Evolutionary conservation across 73 alveolate species (phyloP).

Genomic region (Blepharisma stoltei): DNA sequence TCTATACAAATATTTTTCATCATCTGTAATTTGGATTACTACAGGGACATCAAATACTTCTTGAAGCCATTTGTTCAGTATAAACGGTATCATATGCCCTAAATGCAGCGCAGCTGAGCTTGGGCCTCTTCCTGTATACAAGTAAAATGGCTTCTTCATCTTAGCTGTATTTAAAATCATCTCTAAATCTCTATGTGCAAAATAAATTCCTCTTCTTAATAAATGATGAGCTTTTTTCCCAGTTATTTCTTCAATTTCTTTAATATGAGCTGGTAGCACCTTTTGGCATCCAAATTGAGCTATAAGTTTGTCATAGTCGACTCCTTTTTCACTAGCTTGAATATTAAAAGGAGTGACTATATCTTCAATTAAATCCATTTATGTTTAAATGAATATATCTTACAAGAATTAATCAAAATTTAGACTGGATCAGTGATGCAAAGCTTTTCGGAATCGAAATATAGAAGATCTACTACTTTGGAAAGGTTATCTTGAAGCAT

Average conservation of each 20-base stretch:
- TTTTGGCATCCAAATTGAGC: conserved; percentile 76
- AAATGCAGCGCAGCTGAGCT: conserved; percentile 95
- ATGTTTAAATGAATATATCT: too few relatives aligned
- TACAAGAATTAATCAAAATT: too few relatives aligned
- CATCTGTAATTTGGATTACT: conserved; percentile 98
- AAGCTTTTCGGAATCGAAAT: too few relatives aligned
- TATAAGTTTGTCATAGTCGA: conserved; percentile 74
- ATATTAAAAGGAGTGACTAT: conserved; percentile 70
- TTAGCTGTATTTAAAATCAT: conserved; percentile 72
- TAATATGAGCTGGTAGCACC: conserved; percentile 50
- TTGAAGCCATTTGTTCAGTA: conserved; percentile 93
- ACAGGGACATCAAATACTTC: conserved; percentile 97
- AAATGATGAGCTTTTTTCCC: conserved; percentile 91
- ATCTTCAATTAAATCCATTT: too few relatives aligned
- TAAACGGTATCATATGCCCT: conserved; percentile 63
- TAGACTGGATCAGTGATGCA: too few relatives aligned
- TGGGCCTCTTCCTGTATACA: conserved; percentile 99
- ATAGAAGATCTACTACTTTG: too few relatives aligned
- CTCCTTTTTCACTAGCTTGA: conserved; percentile 58
- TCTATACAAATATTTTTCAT: conserved; percentile 92
- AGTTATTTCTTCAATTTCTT: conserved; percentile 67
- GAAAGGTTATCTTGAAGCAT: too few relatives aligned
- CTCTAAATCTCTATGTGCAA: conserved; percentile 96
- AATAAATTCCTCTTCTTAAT: conserved; percentile 96
- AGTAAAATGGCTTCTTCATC: conserved; percentile 88